Conservation (phyloP, 2,329 filamentous ascomycete species). For the Penicillium paneum region DNA sequence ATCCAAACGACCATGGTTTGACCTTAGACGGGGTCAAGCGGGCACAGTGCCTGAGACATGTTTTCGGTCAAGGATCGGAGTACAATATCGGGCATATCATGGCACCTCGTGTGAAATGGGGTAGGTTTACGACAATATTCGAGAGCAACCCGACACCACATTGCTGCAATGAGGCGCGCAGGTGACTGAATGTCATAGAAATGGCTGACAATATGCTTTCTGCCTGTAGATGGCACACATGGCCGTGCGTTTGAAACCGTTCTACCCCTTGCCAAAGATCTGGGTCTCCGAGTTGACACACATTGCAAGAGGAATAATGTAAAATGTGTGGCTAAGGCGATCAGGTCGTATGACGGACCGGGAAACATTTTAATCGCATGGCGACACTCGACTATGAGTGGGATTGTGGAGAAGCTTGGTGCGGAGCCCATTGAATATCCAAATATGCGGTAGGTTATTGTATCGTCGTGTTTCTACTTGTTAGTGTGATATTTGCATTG, state of each 20-base stretch:
- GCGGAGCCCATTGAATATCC: conserved; percentile 25
- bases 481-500: neutral
- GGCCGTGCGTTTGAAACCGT: conserved; percentile 25
- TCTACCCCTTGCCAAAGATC: conserved; percentile 26
- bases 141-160: neutral
- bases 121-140: conserved; percentile 13
- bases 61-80: conserved; percentile 25
- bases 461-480: neutral
- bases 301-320: conserved; percentile 25
- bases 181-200: neutral
- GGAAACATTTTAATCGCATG: conserved; percentile 32
- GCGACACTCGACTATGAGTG: conserved; percentile 27
- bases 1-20: conserved; percentile 24
- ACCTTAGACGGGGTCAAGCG: conserved; percentile 25
- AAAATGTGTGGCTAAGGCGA: conserved; percentile 22
- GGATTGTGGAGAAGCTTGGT: conserved; percentile 23
- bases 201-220: neutral
- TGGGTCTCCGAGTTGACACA: conserved; percentile 27
- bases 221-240: conserved; percentile 17
- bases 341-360: conserved; percentile 20
- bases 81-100: conserved; percentile 30
- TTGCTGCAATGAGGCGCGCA: neutral
- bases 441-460: conserved; percentile 23
- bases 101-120: conserved; percentile 23
- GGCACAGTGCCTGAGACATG: conserved; percentile 28